Percentiles rank a stretch among this genome's conserved stretches.
phyloP scores from a whole-genome alignment of 1,139 yeast genomes.

The Fermentozyma sake region DNA sequence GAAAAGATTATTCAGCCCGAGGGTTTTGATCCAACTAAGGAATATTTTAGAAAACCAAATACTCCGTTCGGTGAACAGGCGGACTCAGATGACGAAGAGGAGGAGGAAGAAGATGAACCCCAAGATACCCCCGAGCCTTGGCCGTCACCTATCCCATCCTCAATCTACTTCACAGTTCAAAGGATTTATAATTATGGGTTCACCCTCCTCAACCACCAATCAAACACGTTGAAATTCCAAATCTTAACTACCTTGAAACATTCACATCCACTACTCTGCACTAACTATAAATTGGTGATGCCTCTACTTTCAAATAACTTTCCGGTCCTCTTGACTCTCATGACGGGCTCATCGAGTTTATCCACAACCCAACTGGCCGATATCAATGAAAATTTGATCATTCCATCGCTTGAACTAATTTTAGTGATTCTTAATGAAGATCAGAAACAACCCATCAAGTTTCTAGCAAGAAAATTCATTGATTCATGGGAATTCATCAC shows the following conservation, averaged over 20 bases:
- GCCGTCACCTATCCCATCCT: constrained; percentile 60
- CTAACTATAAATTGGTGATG: constrained; percentile 53
- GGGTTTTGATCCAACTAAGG: constrained; percentile 27
- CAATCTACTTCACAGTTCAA: constrained; percentile 53
- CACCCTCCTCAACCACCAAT: constrained; percentile 64
- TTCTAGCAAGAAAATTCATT: constrained; percentile 30
- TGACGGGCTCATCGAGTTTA: constrained; percentile 9
- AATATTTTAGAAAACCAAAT: constrained; percentile 32
- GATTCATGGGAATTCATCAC: constrained; percentile 34
- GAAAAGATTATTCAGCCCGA: constrained; percentile 31
- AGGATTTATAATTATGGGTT: constrained; percentile 69
- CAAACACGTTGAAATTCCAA: constrained; percentile 50
- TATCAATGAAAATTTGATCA: constrained; percentile 8
- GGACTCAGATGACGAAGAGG: constrained; percentile 40
- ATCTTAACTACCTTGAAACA: constrained; percentile 49
- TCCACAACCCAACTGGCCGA: constrained; percentile 5
- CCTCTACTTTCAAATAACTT: constrained; percentile 71
- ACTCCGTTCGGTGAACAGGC: constrained; percentile 32
- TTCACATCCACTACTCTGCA: constrained; percentile 58
- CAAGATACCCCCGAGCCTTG: constrained; percentile 34
- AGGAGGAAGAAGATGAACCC: constrained; percentile 23
- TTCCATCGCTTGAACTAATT: constrained; percentile 21
- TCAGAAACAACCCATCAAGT: constrained; percentile 20
- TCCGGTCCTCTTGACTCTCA: constrained; percentile 40
- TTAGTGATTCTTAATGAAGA: constrained; percentile 28